Evolutionary conservation across 2,329 filamentous ascomycete genomes (phyloP), one percentile per base, ranked within the genome.

Genomic region (Trichoderma guizhouense): DNA sequence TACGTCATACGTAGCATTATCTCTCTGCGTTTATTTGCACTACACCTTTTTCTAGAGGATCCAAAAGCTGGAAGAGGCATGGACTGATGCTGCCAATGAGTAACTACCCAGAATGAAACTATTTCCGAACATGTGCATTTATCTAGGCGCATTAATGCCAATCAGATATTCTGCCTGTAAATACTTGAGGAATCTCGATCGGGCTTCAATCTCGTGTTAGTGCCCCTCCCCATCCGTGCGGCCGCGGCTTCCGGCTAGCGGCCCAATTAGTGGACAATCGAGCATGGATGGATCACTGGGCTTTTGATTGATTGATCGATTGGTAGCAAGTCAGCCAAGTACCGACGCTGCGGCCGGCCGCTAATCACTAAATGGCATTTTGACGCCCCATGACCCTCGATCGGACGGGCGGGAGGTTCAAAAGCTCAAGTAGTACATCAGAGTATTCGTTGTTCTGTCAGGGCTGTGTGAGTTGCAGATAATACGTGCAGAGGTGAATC

Each of bases 331-430:
- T 61, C 55, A 53, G 66, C 18, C 26, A 69, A 69, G 57, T 53
- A 51, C 66, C 66, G 66, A 58, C 66, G 39, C 30, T 61, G 66
- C 34, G 57, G 28, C 66, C 26, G 34, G 66, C 66, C 53, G 66
- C 66, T 69, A 68, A 61, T 61, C 66, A 30, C 65, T 34, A 43
- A 51, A 18, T 32, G 43, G 57, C 28, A 43, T 26, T 69, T 60
- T 53, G 66, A 60, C 39, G 66, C 66, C 66, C 66, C 66, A 69
- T 69, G 66, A 69, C 66, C 66, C 57, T 62, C 36, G 30, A 62
- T 28, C n/a, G 21, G 36, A 30, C 30, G 65, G 55, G 32, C 32
- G 51, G 51, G 26, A 34, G 39, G 43, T 57, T 21, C 51, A 34
- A 30, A 39, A 55, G 51, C 64, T 57, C 51, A n/a, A 21, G 64